phyloP scores from a whole-genome alignment of 306 rosid species.

The Ormosia semicastrata region DNA sequence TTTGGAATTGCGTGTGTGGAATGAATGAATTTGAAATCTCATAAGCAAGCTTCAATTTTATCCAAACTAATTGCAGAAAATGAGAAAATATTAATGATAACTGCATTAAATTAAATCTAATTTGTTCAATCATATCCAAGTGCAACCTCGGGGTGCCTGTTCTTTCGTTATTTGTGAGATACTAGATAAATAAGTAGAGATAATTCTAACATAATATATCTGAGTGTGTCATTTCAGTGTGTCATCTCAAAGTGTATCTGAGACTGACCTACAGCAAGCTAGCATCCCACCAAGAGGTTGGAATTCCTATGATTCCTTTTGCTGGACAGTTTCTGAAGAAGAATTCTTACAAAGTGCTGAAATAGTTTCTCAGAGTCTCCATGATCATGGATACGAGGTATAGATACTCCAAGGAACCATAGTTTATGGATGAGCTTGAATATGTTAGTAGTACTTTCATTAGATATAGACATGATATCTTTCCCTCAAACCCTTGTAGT shows the following conservation, averaged over 20 bases:
- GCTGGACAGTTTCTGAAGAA: conserved; percentile 80
- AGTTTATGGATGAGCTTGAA: background rate
- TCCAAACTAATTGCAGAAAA: background rate
- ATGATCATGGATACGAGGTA: conserved; percentile 49
- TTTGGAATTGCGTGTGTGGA: background rate
- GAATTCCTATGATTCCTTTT: conserved; percentile 91
- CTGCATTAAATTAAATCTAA: background rate
- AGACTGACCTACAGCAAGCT: conserved; percentile 38
- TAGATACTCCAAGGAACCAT: background rate
- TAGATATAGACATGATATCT: conserved; percentile 15
- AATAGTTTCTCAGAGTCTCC: conserved; percentile 40
- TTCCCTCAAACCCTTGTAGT: conserved; percentile 52
- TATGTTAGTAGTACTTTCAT: background rate
- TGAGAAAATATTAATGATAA: background rate
- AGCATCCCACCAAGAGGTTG: conserved; percentile 92
- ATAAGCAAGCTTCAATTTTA: background rate
- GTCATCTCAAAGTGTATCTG: conserved; percentile 33
- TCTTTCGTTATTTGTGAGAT: conserved; percentile 12
- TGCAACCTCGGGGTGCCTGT: background rate
- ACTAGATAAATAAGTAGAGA: conserved; percentile 16
- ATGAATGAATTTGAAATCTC: conserved; percentile 6
- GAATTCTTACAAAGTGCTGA: conserved; percentile 68
- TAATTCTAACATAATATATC: background rate
- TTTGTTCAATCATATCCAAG: background rate
- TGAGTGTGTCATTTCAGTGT: conserved; percentile 49